Percentiles rank a stretch among this genome's conserved stretches.
Conservation (phyloP, 257 asterid species). For the Plantago ovata region DNA sequence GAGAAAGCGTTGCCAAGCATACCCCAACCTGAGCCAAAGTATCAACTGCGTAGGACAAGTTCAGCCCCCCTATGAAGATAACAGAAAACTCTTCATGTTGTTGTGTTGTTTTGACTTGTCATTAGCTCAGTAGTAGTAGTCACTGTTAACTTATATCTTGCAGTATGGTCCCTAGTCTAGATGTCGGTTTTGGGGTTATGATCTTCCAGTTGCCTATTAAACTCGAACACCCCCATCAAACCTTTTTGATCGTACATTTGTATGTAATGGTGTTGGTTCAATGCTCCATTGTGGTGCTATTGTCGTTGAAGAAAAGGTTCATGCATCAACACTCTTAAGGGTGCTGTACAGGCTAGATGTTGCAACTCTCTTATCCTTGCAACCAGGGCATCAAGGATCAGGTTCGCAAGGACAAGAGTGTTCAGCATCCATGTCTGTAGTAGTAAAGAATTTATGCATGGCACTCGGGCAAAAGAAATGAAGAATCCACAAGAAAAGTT, state of each 20-base stretch:
- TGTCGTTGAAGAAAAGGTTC: too few relatives aligned
- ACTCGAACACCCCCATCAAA: slow-evolving; percentile 9
- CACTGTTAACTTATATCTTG: neutral
- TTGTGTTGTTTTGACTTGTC: slow-evolving; percentile 8
- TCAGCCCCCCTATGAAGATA: slow-evolving; percentile 45
- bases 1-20: slow-evolving; percentile 40
- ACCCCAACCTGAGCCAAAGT: slow-evolving; percentile 44
- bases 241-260: slow-evolving; percentile 15
- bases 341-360: too few relatives aligned
- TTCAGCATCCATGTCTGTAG: too few relatives aligned
- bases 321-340: too few relatives aligned
- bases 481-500: too few relatives aligned
- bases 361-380: too few relatives aligned
- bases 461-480: too few relatives aligned
- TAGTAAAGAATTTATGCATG: too few relatives aligned
- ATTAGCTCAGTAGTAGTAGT: slow-evolving; percentile 12
- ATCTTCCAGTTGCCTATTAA: slow-evolving; percentile 10
- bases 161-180: slow-evolving; percentile 8
- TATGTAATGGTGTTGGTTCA: too few relatives aligned
- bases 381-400: too few relatives aligned
- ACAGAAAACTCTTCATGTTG: slow-evolving; percentile 10
- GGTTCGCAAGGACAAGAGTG: too few relatives aligned
- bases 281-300: too few relatives aligned
- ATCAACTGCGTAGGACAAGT: slow-evolving; percentile 48
- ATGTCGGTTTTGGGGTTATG: slow-evolving; percentile 14